Evolutionary conservation across 2,329 filamentous ascomycete species (phyloP), one percentile per base, ranked within the genome.

Genomic region (Dactylellina haptotyla): DNA sequence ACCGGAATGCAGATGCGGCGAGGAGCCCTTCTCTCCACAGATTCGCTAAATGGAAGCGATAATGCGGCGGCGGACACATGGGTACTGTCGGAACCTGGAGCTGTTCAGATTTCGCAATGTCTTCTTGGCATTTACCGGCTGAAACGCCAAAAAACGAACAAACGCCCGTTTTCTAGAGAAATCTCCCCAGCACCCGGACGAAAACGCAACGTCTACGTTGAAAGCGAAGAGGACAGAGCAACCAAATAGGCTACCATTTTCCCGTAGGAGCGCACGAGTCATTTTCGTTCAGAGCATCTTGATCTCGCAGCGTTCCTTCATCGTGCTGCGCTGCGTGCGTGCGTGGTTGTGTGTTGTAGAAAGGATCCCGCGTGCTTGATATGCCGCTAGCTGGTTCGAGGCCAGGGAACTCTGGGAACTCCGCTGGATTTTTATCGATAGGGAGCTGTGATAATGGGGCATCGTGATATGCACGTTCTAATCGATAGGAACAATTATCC

Each of bases 61-160:
- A 66, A 66, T 54, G 54, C 51, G 61, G 69, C 69, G 54, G 53
- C 41, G 53, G 12, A 50, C 16, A 37, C 25, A 16, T 14, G 46
- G n/a, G 26, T 37, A 16, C 54, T 45, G 45, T 61, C 46, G 39
- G 54, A 59, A 53, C 54, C 69, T 46, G 34, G 25, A 39, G 30
- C 39, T 12, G n/a, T n/a, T n/a, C n/a, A n/a, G n/a, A 66, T 56
- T 66, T 73, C 69, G 69, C 69, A 73, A 73, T 73, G 46, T 66
- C n/a, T 57, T 20, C 69, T 73, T 73, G 69, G 69, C 69, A 61
- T 43, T 25, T 34, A 16, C 41, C 6, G 41, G 30, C 20, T 39
- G 16, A 51, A 54, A 34, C 26, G 20, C 3, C 12, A 10, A 10
- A 32, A 43, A 25, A 46, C 14, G 4, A 4, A 26, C 14, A 10